A percentile compares a stretch with the other conserved stretches of the same genome.
Conservation (phyloP, 768 basidiomycete genomes). For the Mycena kentingensis region DNA sequence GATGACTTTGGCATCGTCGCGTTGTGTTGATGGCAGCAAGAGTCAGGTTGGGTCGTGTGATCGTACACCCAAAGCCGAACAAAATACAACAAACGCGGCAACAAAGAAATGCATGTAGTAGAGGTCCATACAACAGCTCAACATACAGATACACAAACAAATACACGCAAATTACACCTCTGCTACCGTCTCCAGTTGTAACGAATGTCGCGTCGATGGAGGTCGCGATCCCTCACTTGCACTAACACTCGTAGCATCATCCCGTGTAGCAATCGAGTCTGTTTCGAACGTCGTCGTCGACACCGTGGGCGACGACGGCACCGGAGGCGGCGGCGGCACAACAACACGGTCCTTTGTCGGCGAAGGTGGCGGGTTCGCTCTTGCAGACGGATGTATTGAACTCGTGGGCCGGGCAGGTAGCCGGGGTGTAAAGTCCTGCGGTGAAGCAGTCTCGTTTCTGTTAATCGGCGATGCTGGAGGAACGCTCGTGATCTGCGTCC, state of each 20-base stretch:
- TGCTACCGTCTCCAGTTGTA: conserved; percentile 11
- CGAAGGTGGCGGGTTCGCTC: conserved; percentile 48
- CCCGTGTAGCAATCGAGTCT: conserved; percentile 9
- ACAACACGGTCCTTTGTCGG: conserved; percentile 44
- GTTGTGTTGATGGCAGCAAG: background rate
- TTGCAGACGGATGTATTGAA: conserved; percentile 79
- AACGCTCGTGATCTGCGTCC: conserved; percentile 63
- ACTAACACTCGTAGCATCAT: too few relatives aligned
- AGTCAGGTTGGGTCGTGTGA: background rate
- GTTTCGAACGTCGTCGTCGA: conserved; percentile 21
- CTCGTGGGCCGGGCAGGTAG: conserved; percentile 67
- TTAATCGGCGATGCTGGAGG: conserved; percentile 33
- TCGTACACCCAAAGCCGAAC: conserved; percentile 1
- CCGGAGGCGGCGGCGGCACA: conserved; percentile 5
- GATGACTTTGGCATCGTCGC: conserved; percentile 32
- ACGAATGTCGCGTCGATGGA: conserved; percentile 16
- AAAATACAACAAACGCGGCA: conserved; percentile 2
- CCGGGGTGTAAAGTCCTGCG: conserved; percentile 73
- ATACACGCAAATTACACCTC: background rate
- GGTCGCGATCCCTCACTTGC: conserved; percentile 15
- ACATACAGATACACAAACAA: too few relatives aligned
- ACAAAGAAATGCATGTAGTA: too few relatives aligned
- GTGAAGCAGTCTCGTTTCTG: conserved; percentile 30
- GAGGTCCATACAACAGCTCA: too few relatives aligned
- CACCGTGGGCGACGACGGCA: conserved; percentile 16